Base-by-base conservation (phyloP, 495 filamentous ascomycete species). In the Penicillium lividum region DNA sequence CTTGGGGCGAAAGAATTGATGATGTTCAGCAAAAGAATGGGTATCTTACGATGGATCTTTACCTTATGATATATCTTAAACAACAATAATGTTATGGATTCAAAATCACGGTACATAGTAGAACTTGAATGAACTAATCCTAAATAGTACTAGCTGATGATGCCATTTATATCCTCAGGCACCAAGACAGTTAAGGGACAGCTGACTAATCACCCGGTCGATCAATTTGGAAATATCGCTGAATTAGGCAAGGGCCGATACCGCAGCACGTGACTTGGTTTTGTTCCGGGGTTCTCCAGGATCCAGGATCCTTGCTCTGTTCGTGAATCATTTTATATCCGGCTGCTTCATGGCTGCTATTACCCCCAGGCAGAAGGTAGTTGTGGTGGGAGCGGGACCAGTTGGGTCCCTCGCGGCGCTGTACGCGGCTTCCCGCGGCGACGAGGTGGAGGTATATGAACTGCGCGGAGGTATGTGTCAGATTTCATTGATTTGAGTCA, bases 381-480 rank as follows among this genome's bases (percentile, higher is more conserved):
- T 96, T 7, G 82, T 98, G 29, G 84, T 97, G 29, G 94, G 94
- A 31, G 94, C 92, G 30, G 94, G 94, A 2, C 94, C 94, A 0
- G 94, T 98, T 13, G 94, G 94, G 4, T 89, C 93, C 8, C 79
- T 99, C 28, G 91, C 93, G 7, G 94, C 92, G 16, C 77, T 99
- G 10, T 99, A 98, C 75, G 93, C 94, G 51, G 93, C 92, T 2
- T 81, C 86, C 58, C 78, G 92, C 66, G 93, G 91, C 34, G 84
- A 96, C 68, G 78, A 93, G 65, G 94, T 99, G 5, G 91, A 97
- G 68, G 80, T 99, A 56, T 99, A 98, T 73, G 94, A 99, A 70
- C 77, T 98, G 58, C 84, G 94, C 65, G 86, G 86, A 77, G 93
- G 93, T 97, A 79, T 70, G 89, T 74, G 45, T 16, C 52, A 57